phyloP scores from a whole-genome alignment of 306 rosid species.

The Quercus engelmannii region DNA sequence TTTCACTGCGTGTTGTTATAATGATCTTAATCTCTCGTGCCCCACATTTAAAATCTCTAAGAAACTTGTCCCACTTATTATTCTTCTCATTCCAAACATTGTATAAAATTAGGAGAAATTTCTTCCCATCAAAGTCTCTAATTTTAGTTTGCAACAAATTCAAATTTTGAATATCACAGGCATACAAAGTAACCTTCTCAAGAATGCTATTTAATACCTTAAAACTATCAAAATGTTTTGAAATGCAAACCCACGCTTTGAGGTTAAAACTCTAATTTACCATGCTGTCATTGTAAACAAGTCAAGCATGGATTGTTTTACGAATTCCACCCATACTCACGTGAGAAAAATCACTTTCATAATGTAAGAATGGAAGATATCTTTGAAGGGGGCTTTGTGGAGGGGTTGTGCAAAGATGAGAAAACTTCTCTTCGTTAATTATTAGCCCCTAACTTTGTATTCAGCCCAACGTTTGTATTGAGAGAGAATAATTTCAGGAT shows the following conservation, averaged over 20 bases:
- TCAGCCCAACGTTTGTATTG: no score
- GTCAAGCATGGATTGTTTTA: constrained; percentile 15
- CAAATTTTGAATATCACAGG: neutral
- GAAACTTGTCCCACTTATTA: constrained; percentile 7
- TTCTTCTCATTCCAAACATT: constrained; percentile 24
- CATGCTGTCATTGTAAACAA: constrained; percentile 7
- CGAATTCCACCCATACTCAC: constrained; percentile 20
- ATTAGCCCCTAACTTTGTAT: no score
- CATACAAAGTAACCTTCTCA: neutral
- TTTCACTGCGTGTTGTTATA: constrained; percentile 3
- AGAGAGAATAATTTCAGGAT: no score
- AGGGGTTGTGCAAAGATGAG: no score
- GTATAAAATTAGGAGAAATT: constrained; percentile 20
- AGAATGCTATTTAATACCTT: constrained; percentile 1
- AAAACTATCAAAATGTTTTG: constrained; percentile 10
- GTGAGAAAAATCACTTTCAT: no score
- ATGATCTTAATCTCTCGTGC: neutral
- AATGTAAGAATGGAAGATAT: no score
- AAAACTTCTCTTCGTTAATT: no score
- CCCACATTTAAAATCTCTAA: neutral
- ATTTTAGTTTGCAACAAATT: neutral
- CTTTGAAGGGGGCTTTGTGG: no score
- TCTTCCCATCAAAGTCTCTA: neutral
- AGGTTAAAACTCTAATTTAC: neutral
- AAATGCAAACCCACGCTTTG: constrained; percentile 17